Conservation (phyloP, 2,329 filamentous ascomycete species). For the Pseudocercospora musae region DNA sequence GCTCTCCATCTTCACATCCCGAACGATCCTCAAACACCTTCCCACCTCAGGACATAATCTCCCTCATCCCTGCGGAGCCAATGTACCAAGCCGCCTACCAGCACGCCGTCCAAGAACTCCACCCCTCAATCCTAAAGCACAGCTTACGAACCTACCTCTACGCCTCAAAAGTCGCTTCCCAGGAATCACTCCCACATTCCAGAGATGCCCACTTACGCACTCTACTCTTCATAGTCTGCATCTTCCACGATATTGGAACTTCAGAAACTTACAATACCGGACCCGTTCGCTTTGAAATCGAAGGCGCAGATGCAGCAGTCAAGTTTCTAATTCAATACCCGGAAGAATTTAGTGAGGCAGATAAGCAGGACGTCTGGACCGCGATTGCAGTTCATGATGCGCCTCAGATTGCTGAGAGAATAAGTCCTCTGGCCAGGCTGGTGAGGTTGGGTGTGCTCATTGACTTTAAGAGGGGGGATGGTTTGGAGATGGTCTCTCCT, state of each 20-base stretch:
- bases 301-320: slow-evolving; percentile 44
- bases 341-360: slow-evolving; percentile 22
- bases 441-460: slow-evolving; percentile 40
- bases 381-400: slow-evolving; percentile 47
- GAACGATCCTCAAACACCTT: not conserved
- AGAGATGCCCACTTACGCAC: not conserved
- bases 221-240: slow-evolving; percentile 32
- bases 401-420: slow-evolving; percentile 45
- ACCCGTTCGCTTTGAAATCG: slow-evolving; percentile 44
- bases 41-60: not conserved
- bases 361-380: slow-evolving; percentile 43
- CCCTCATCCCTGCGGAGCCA: slow-evolving; percentile 16
- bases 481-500: slow-evolving; percentile 15
- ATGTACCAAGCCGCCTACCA: slow-evolving; percentile 19
- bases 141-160: slow-evolving; percentile 26
- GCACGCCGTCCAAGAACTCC: slow-evolving; percentile 13
- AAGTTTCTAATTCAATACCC: slow-evolving; percentile 24
- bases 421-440: slow-evolving; percentile 38
- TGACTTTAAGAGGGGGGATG: slow-evolving; percentile 37
- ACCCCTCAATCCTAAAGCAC: slow-evolving; percentile 24
- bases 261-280: slow-evolving; percentile 31
- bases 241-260: slow-evolving; percentile 39
- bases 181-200: slow-evolving; percentile 7
- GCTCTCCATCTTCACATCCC: not conserved
- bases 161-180: slow-evolving; percentile 10